Conservation (phyloP, 805 yeast species). For the Candida schatavii region DNA sequence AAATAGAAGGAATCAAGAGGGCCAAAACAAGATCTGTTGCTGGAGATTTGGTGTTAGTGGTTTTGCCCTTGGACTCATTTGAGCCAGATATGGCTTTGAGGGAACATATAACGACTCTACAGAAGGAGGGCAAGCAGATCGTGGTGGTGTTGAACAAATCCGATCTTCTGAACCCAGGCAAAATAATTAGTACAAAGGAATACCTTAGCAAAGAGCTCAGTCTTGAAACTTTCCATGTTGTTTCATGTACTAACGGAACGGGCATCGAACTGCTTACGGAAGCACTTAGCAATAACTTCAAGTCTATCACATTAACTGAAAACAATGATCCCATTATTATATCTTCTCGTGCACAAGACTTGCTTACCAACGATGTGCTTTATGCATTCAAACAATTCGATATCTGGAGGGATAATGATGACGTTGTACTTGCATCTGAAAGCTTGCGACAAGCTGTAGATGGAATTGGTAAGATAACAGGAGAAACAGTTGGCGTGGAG, state of each 20-base stretch:
- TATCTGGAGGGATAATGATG: constrained; percentile 49
- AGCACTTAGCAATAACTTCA: constrained; percentile 45
- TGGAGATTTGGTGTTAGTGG: constrained; percentile 69
- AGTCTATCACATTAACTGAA: constrained; percentile 46
- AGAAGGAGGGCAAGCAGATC: constrained; percentile 28
- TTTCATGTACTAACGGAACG: constrained; percentile 59
- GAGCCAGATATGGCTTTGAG: constrained; percentile 31
- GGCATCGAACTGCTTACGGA: constrained; percentile 55
- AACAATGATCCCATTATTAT: constrained; percentile 65
- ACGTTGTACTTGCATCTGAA: constrained; percentile 79
- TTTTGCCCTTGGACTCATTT: constrained; percentile 49
- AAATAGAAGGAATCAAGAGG: constrained; percentile 74
- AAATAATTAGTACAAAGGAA: constrained; percentile 11
- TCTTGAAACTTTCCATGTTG: constrained; percentile 16
- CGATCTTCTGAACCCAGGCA: constrained; percentile 42
- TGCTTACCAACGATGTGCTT: constrained; percentile 71
- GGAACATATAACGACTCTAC: constrained; percentile 33
- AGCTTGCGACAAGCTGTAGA: constrained; percentile 69
- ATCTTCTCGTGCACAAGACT: constrained; percentile 73
- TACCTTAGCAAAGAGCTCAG: constrained; percentile 13
- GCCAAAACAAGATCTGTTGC: constrained; percentile 59
- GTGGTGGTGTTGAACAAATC: constrained; percentile 56
- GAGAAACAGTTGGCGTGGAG: constrained; percentile 83
- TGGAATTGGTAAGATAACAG: constrained; percentile 91
- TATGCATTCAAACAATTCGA: constrained; percentile 69